Conservation (phyloP, 2,329 filamentous ascomycete genomes). For the Fonsecaea multimorphosa region DNA sequence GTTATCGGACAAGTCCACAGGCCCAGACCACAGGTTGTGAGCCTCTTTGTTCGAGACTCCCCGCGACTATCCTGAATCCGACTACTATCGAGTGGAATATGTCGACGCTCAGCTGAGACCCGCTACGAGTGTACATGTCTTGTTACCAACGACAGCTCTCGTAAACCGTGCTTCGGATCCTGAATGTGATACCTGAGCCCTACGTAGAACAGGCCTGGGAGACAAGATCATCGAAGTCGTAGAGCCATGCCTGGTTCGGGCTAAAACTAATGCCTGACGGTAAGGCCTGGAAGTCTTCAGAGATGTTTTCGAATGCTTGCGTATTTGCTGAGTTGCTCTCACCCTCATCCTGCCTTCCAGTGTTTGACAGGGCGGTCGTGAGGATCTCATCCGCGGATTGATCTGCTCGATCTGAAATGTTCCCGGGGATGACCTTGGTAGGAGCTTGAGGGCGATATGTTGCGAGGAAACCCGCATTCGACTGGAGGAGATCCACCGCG, state of each 20-base stretch:
- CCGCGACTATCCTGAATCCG: background rate
- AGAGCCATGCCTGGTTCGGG: conserved; percentile 13
- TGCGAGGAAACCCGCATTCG: conserved; percentile 14
- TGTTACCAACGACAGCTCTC: background rate
- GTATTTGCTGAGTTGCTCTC: background rate
- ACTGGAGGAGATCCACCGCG: conserved; percentile 14
- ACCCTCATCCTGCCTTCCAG: background rate
- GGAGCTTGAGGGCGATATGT: conserved; percentile 6
- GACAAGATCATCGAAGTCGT: conserved; percentile 13
- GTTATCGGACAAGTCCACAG: background rate
- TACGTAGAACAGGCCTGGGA: background rate
- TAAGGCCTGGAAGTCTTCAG: conserved; percentile 1
- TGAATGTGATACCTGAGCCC: background rate
- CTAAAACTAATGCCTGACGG: background rate
- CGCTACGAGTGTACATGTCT: background rate
- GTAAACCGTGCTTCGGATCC: background rate
- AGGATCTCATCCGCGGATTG: background rate
- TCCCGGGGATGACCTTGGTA: background rate
- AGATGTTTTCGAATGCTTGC: background rate
- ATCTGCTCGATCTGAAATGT: background rate
- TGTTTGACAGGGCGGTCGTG: background rate
- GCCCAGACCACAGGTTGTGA: background rate
- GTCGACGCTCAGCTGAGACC: background rate
- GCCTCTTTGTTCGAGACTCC: background rate
- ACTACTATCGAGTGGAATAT: background rate